phyloP scores from a whole-genome alignment of 768 basidiomycete genomes.

The Hydnomerulius pinastri region DNA sequence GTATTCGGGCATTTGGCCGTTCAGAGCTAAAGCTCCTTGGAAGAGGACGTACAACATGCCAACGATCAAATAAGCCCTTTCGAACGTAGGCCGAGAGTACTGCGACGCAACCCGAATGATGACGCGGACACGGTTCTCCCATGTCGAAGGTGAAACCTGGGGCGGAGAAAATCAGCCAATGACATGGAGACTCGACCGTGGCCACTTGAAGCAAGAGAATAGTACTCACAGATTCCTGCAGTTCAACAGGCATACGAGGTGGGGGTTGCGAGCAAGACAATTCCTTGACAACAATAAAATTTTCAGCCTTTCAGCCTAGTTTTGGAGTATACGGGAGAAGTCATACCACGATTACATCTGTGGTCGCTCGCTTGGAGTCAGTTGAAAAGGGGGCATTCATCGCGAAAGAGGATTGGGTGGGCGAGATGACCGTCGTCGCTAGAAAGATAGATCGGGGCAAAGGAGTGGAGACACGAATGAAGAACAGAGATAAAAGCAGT shows the following conservation, averaged over 20 bases:
- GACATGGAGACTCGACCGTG: not conserved
- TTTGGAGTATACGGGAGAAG: not conserved
- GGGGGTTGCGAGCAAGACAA: constrained; percentile 32
- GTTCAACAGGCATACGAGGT: constrained; percentile 38
- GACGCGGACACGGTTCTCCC: constrained; percentile 43
- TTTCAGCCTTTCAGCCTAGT: no score
- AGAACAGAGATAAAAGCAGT: not conserved
- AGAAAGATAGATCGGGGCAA: not conserved
- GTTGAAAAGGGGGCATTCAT: constrained; percentile 18
- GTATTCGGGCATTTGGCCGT: not conserved
- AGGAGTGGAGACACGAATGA: not conserved
- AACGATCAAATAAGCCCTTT: constrained; percentile 42
- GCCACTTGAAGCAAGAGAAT: not conserved
- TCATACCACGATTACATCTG: constrained; percentile 29
- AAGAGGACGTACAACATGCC: constrained; percentile 39
- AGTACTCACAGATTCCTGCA: constrained; percentile 38
- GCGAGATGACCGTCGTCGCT: no score
- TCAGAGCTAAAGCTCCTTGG: not conserved
- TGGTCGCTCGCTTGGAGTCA: constrained; percentile 15
- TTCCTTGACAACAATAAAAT: constrained; percentile 25
- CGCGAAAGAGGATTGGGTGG: no score
- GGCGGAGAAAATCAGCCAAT: no score
- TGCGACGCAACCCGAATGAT: constrained; percentile 38
- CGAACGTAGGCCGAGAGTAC: constrained; percentile 47
- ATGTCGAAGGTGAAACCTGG: constrained; percentile 45